These are phyloP conservation scores for Novymonas esmeraldas DNA, from an alignment of 208 protist species.

Conservation along the genomic window DNA sequence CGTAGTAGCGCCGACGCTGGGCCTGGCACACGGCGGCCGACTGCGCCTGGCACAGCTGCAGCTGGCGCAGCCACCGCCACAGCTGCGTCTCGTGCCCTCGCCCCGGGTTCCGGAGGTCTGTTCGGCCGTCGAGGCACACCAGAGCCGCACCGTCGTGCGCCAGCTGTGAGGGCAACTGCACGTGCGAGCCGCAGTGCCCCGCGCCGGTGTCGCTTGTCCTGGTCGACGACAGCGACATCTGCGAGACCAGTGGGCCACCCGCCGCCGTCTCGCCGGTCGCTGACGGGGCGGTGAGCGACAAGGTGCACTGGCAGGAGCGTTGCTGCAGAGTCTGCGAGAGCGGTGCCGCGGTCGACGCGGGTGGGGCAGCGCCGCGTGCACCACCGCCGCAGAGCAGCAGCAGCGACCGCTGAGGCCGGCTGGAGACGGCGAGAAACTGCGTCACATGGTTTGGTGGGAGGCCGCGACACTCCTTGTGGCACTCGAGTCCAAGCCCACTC, in stretches of 20 bases:
- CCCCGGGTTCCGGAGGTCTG: conserved; percentile 37
- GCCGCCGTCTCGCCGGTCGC: background rate
- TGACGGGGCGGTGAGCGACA: background rate
- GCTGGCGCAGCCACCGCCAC: conserved; percentile 49
- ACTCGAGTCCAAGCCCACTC: conserved; percentile 43
- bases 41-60: conserved; percentile 51
- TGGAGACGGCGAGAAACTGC: conserved; percentile 48
- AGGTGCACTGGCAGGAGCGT: background rate
- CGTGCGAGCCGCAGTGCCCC: background rate
- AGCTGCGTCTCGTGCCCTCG: conserved; percentile 40
- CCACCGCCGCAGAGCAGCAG: conserved; percentile 26
- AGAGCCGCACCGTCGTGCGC: conserved; percentile 1
- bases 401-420: conserved; percentile 34
- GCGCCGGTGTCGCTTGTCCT: background rate
- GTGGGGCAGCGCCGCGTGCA: too few relatives aligned
- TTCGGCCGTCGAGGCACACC: conserved; percentile 48
- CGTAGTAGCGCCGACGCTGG: conserved; percentile 69
- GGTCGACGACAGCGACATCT: background rate
- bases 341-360: too few relatives aligned
- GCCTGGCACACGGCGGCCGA: conserved; percentile 57
- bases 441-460: conserved; percentile 61
- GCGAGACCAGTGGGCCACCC: background rate
- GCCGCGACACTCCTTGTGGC: conserved; percentile 58
- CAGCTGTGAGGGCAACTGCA: background rate
- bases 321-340: too few relatives aligned